Evolutionary conservation across 2,329 filamentous ascomycete genomes (phyloP), one percentile per base, ranked within the genome.

Genomic region (Teratosphaeria nubilosa): DNA sequence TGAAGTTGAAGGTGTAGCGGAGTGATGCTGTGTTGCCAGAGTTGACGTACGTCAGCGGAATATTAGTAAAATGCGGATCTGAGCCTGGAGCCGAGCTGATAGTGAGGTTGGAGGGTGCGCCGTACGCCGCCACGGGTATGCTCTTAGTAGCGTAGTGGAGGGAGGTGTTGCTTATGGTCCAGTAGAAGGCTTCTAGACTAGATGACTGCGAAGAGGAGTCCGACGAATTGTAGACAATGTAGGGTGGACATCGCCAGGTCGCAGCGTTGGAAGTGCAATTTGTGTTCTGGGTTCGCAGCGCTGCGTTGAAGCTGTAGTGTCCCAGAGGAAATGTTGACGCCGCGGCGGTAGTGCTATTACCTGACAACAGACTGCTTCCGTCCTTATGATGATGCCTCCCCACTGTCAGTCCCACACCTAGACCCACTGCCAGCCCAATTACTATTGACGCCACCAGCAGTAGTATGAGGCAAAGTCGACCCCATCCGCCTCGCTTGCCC

Each of bases 211-310:
- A 61, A 25, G 56, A 60, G 13, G 60, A 25, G 37, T 65, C 60
- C 9, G 64, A 63, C 14, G 75, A 70, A 16, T 72, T 63, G 71
- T 82, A 84, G 31, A 76, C 76, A 2, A 71, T 73, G 65, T 80
- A 81, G 1, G 85, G 83, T 60, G 79, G 82, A 74, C 86, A 88
- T 57, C 76, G 75, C 82, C 85, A 88, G 1, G 83, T 83, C 4
- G 76, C 72, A 0, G 80, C 63, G 63, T 82, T 79, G 14, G 80
- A 77, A 0, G 83, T 85, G 71, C 86, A 88, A 54, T 76, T 76
- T 6, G 81, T 79, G 16, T 73, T 72, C 1, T 79, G 72, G 5
- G 75, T 79, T 54, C 77, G 74, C 45, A 88, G 80, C 59, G 80
- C 80, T 24, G 83, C 83, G 6, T 79, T 75, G 63, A 88, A 76